These are phyloP conservation scores for Penicillium sp. DNA, from an alignment of 2,329 filamentous ascomycete genomes.

Conservation along the genomic window DNA sequence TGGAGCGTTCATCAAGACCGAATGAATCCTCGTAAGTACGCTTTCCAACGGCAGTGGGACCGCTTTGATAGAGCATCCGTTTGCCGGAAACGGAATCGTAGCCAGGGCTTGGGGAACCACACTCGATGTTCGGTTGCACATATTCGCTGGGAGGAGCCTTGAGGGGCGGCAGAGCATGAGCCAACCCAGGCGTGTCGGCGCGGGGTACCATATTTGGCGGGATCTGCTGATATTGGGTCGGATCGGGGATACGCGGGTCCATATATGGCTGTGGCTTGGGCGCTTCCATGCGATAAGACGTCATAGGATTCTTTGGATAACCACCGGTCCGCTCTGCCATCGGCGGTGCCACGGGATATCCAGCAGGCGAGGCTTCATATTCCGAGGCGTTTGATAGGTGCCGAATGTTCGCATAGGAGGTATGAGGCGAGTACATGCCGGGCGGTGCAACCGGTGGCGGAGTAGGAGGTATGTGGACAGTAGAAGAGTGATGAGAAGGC, in stretches of 20 bases:
- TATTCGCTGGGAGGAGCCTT: conserved; percentile 34
- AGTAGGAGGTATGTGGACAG: conserved; percentile 41
- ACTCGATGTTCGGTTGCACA: conserved; percentile 25
- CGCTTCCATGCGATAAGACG: conserved; percentile 28
- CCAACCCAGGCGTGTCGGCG: conserved; percentile 27
- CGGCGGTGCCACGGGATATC: conserved; percentile 22
- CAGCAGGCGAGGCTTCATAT: conserved; percentile 26
- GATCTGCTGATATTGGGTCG: conserved; percentile 40
- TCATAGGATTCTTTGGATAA: conserved; percentile 28
- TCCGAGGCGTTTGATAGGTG: conserved; percentile 32
- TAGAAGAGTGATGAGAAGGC: conserved; percentile 41
- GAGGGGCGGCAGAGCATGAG: conserved; percentile 33
- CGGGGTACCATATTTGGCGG: conserved; percentile 21
- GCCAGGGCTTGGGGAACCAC: conserved; percentile 19
- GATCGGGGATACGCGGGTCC: conserved; percentile 25
- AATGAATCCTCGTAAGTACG: conserved; percentile 39
- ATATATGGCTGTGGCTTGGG: conserved; percentile 32
- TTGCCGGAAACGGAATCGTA: conserved; percentile 25
- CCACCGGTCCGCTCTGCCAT: conserved; percentile 20
- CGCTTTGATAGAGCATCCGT: conserved; percentile 32
- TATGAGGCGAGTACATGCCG: conserved; percentile 34
- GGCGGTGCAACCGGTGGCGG: conserved; percentile 38
- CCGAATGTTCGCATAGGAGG: conserved; percentile 32
- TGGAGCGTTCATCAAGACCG: conserved; percentile 37
- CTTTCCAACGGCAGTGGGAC: conserved; percentile 26